A percentile compares a stretch with the other conserved stretches of the same genome.
These are phyloP conservation scores for Quercus mongolica DNA, from an alignment of 306 rosid species.

Conservation along the genomic window DNA sequence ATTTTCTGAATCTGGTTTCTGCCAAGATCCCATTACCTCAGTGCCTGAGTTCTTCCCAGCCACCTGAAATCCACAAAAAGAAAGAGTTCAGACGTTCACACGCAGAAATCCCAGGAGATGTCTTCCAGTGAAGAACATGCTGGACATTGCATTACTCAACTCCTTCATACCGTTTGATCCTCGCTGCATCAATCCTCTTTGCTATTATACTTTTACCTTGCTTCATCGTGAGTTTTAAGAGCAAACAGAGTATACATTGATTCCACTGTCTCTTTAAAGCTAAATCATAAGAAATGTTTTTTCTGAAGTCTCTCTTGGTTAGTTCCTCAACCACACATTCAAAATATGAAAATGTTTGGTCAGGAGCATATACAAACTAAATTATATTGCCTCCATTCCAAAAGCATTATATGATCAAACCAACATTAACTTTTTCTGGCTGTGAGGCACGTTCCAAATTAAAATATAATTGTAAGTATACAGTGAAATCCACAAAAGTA, in stretches of 20 bases:
- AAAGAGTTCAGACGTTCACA: background rate
- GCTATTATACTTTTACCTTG: background rate
- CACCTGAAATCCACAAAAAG: constrained; percentile 26
- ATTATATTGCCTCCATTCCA: background rate
- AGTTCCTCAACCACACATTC: background rate
- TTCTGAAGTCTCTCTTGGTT: background rate
- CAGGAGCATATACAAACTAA: background rate
- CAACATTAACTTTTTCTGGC: background rate
- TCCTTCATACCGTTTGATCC: background rate
- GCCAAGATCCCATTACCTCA: constrained; percentile 33
- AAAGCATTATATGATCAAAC: no score
- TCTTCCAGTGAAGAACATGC: background rate
- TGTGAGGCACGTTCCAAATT: background rate
- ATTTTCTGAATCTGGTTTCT: constrained; percentile 27
- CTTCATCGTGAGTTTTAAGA: no score
- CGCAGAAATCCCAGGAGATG: background rate
- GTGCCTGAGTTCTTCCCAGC: constrained; percentile 27
- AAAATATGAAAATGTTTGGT: background rate
- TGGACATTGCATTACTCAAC: background rate
- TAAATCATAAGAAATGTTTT: background rate
- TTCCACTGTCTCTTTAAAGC: background rate
- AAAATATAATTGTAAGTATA: background rate
- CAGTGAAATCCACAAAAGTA: no score
- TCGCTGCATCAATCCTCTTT: background rate
- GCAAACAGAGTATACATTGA: no score